Percentiles rank a stretch among this genome's conserved stretches.
Conservation (phyloP, 148 eudicot species). For the Limonium bicolor region DNA sequence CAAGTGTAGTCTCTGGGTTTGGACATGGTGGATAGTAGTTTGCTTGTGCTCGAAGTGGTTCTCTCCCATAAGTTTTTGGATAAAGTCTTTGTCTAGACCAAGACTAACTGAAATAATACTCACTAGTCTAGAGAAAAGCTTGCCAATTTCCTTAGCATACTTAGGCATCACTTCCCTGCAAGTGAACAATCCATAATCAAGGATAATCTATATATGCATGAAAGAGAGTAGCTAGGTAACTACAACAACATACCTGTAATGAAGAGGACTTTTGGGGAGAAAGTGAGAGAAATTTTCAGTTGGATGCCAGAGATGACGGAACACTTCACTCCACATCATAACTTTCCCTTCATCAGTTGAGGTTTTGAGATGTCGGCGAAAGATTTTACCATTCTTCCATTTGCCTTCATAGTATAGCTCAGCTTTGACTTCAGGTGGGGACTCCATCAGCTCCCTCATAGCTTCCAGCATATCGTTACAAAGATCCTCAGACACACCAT, state of each 20-base stretch:
- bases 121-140: constrained; percentile 7
- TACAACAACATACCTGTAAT: constrained; percentile 1
- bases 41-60: constrained; percentile 13
- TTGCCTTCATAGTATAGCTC: not conserved
- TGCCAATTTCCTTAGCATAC: constrained; percentile 17
- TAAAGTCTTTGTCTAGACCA: constrained; percentile 9
- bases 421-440: not conserved
- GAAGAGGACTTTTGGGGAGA: not conserved
- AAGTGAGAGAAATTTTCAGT: not conserved
- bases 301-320: not conserved
- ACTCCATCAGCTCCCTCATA: not conserved
- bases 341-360: not conserved
- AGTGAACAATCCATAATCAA: no score
- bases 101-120: constrained; percentile 17
- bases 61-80: constrained; percentile 7
- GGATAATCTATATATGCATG: no score
- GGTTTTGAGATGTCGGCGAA: not conserved
- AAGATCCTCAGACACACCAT: not conserved
- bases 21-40: constrained; percentile 43
- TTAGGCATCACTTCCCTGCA: not conserved
- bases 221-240: no score
- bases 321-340: constrained; percentile 1
- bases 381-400: not conserved
- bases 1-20: constrained; percentile 34
- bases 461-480: not conserved